Percentiles rank a stretch among this genome's conserved stretches.
Evolutionary conservation across 352 stramenopile genomes (phyloP).

Genomic region (Globisporangium cylindrosporum): DNA sequence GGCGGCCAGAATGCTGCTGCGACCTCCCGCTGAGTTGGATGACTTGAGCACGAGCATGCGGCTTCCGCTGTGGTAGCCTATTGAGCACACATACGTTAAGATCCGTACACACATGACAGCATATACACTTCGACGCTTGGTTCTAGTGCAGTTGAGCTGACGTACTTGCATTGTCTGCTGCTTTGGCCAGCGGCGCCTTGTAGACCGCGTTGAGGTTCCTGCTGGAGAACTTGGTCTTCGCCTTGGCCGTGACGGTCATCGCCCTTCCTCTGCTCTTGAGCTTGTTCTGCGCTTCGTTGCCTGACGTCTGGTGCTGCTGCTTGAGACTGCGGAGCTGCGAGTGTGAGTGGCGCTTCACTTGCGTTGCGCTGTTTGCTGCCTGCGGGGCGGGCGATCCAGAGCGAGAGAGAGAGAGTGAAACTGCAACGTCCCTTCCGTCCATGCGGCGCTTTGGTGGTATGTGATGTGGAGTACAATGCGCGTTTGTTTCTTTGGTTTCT

Average conservation of each 20-base stretch:
- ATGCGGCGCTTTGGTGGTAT: not conserved
- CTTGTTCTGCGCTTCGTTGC: not conserved
- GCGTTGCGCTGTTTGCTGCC: too few species aligned
- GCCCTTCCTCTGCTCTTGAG: slow-evolving; percentile 1
- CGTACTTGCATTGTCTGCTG: slow-evolving; percentile 26
- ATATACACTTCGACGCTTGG: not conserved
- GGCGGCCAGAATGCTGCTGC: slow-evolving; percentile 7
- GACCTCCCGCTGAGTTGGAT: slow-evolving; percentile 1
- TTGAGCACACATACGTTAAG: not conserved
- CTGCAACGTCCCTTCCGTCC: slow-evolving; percentile 8
- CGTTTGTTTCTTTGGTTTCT: slow-evolving; percentile 8
- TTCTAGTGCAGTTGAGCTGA: not conserved
- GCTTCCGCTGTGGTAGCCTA: slow-evolving; percentile 20
- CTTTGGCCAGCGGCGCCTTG: slow-evolving; percentile 48
- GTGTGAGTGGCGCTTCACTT: not conserved
- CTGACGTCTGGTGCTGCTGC: not conserved
- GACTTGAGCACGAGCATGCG: slow-evolving; percentile 59
- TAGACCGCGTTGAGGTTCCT: slow-evolving; percentile 71
- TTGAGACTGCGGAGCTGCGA: slow-evolving; percentile 3
- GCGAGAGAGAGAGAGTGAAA: not conserved
- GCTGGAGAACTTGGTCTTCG: slow-evolving; percentile 70
- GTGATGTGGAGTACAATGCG: not conserved
- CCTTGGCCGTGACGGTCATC: slow-evolving; percentile 49
- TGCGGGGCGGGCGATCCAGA: not conserved
- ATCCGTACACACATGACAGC: not conserved